phyloP scores from a whole-genome alignment of 2,329 filamentous ascomycete species.

The Botrytis fragariae region DNA sequence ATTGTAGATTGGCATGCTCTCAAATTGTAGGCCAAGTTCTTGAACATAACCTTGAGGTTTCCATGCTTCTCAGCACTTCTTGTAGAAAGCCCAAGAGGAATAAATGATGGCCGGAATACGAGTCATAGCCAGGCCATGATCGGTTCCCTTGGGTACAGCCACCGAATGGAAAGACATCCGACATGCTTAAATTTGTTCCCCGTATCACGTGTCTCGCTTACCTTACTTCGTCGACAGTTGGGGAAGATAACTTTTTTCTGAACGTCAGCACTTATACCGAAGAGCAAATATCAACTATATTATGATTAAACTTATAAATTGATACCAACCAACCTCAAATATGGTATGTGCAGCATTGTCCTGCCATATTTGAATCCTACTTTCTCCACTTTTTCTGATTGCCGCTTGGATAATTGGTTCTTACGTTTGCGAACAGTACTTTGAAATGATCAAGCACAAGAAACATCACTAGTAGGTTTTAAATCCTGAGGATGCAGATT shows the following conservation, averaged over 20 bases:
- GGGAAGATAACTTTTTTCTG: not conserved
- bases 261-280: not conserved
- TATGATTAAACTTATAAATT: not conserved
- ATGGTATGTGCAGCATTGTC: not conserved
- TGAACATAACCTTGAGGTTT: not conserved
- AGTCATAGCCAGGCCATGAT: not conserved
- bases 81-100: not conserved
- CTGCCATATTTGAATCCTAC: not conserved
- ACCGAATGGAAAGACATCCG: not conserved
- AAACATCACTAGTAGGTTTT: not conserved
- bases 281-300: not conserved
- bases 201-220: conserved; percentile 9
- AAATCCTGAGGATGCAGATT: not conserved
- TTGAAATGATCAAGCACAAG: not conserved
- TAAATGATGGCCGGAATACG: not conserved
- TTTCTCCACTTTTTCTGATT: not conserved
- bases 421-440: not conserved
- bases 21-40: not conserved
- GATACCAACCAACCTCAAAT: not conserved
- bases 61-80: not conserved
- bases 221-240: not conserved
- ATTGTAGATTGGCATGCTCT: not conserved
- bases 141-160: not conserved
- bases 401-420: not conserved
- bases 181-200: not conserved